Evolutionary conservation across 495 filamentous ascomycete species (phyloP).

Genomic region (Annulohypoxylon maeteangense): DNA sequence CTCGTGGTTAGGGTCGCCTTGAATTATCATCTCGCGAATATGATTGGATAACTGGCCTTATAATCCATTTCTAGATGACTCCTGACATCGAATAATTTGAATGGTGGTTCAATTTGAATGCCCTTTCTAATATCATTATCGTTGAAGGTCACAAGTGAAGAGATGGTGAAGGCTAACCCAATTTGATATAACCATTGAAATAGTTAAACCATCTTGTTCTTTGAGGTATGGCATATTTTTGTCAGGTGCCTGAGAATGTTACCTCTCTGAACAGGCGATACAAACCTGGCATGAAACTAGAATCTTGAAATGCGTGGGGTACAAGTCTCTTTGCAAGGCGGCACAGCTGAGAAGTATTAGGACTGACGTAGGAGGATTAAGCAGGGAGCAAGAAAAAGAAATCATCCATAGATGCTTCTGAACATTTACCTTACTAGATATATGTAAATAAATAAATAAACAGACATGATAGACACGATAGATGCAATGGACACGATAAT

Average conservation of each 20-base stretch:
- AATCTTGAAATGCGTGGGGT: conserved; percentile 29
- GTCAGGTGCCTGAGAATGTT: conserved; percentile 9
- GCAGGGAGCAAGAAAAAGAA: conserved; percentile 12
- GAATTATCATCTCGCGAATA: conserved; percentile 7
- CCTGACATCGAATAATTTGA: conserved; percentile 34
- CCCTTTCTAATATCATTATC: conserved; percentile 9
- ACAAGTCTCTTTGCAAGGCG: conserved; percentile 4
- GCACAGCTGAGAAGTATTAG: conserved; percentile 16
- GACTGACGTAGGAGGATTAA: conserved; percentile 35
- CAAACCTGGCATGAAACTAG: conserved; percentile 17
- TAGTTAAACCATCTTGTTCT: background rate
- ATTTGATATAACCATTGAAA: background rate
- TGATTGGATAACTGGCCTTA: conserved; percentile 32
- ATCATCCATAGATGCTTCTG: background rate
- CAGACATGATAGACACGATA: conserved; percentile 1
- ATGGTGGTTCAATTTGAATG: conserved; percentile 11
- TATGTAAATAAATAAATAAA: background rate
- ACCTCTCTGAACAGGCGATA: conserved; percentile 13
- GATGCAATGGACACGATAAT: background rate
- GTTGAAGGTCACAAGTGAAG: background rate
- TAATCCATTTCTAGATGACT: conserved; percentile 26
- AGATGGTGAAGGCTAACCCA: background rate
- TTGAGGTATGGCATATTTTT: conserved; percentile 17
- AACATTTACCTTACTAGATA: background rate
- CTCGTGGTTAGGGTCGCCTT: conserved; percentile 30